Percentiles rank a stretch among this genome's conserved stretches.
phyloP scores from a whole-genome alignment of 2,329 filamentous ascomycete species.

The Fusarium sp. region DNA sequence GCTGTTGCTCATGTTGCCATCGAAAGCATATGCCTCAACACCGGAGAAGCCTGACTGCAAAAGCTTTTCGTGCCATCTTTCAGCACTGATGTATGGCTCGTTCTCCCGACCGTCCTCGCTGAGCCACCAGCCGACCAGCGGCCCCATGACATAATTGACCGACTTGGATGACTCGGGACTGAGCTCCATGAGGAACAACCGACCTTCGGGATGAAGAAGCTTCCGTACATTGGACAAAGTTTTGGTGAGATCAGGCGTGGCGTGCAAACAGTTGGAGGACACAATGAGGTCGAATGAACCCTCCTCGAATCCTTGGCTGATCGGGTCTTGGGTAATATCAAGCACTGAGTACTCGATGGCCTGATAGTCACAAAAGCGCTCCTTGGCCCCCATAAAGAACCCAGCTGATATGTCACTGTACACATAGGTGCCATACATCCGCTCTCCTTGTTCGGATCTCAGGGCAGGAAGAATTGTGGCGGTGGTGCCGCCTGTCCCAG shows the following conservation, averaged over 20 bases:
- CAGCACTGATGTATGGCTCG: constrained; percentile 11
- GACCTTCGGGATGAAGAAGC: constrained; percentile 28
- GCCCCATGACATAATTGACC: constrained; percentile 18
- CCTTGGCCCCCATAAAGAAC: constrained; percentile 18
- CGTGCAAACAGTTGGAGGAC: constrained; percentile 24
- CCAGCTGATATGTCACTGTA: constrained; percentile 17
- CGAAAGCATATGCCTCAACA: constrained; percentile 13
- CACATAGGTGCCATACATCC: constrained; percentile 11
- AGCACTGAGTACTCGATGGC: constrained; percentile 19
- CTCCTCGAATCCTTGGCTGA: constrained; percentile 20
- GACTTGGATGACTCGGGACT: constrained; percentile 13
- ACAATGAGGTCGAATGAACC: constrained; percentile 26
- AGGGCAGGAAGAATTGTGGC: constrained; percentile 9
- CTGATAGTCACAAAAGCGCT: constrained; percentile 9
- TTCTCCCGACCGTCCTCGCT: constrained; percentile 10
- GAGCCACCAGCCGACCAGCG: constrained; percentile 12
- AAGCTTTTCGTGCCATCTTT: constrained; percentile 8
- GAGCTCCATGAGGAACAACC: constrained; percentile 17
- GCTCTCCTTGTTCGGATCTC: constrained; percentile 14
- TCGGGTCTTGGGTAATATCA: constrained; percentile 15
- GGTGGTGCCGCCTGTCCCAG: background rate
- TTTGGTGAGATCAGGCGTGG: constrained; percentile 12
- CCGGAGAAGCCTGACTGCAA: constrained; percentile 11
- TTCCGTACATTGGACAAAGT: constrained; percentile 18
- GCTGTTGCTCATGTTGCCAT: constrained; percentile 18